These are phyloP conservation scores for Thelonectria discophora DNA, from an alignment of 2,329 filamentous ascomycete species.

Conservation along the genomic window DNA sequence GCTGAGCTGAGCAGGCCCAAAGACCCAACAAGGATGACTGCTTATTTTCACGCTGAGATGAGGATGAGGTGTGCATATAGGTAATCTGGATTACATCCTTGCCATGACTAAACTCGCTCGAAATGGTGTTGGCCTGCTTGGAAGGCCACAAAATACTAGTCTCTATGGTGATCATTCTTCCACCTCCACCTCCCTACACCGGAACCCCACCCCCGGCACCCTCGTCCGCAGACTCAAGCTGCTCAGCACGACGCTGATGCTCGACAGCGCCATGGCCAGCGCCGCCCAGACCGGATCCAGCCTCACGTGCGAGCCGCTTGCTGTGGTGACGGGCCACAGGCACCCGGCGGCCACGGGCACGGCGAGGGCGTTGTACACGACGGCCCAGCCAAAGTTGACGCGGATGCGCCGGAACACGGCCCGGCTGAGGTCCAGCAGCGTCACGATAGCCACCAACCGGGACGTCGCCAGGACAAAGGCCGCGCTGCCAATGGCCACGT, in stretches of 20 bases:
- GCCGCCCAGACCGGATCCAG: conserved; percentile 87
- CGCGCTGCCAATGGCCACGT: conserved; percentile 83
- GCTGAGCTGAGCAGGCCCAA: background rate
- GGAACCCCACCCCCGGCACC: conserved; percentile 56
- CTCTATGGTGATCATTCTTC: conserved; percentile 7
- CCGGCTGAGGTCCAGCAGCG: conserved; percentile 75
- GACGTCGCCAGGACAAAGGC: conserved; percentile 84
- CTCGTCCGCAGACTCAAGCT: conserved; percentile 74
- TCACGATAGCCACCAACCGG: conserved; percentile 74
- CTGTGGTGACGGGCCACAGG: conserved; percentile 67
- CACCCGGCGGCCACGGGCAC: conserved; percentile 85
- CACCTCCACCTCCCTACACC: conserved; percentile 34
- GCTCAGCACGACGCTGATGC: conserved; percentile 86
- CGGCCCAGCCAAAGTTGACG: conserved; percentile 87
- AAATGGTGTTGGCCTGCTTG: too few species aligned
- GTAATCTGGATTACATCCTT: background rate
- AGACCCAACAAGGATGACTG: background rate
- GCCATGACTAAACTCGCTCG: too few species aligned
- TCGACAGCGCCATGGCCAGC: conserved; percentile 91
- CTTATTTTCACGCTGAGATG: background rate
- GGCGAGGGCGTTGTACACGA: conserved; percentile 81
- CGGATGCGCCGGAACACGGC: conserved; percentile 80
- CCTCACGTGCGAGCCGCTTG: conserved; percentile 63
- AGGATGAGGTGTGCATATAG: background rate
- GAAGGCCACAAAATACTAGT: too few species aligned